phyloP scores from a whole-genome alignment of 306 rosid species.

The Malus fusca region DNA sequence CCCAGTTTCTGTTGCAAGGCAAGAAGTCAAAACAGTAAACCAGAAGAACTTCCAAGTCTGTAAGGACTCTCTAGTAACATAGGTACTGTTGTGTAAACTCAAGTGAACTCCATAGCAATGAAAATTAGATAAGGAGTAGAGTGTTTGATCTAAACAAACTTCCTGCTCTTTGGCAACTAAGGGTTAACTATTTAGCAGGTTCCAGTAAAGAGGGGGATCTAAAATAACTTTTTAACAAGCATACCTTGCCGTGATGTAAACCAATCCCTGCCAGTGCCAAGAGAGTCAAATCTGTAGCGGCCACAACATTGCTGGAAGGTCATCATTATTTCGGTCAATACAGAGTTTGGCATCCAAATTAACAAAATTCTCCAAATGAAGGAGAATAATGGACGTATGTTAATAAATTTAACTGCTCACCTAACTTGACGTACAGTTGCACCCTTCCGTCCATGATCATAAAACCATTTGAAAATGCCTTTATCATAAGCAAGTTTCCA shows the following conservation, averaged over 20 bases:
- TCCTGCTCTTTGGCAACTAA: background rate
- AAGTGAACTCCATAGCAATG: background rate
- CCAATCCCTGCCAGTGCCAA: constrained; percentile 94
- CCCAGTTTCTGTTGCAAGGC: constrained; percentile 68
- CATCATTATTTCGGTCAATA: constrained; percentile 26
- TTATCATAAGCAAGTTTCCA: constrained; percentile 94
- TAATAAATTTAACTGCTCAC: constrained; percentile 35
- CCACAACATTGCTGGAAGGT: constrained; percentile 85
- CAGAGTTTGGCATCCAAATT: constrained; percentile 2
- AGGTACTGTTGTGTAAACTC: background rate
- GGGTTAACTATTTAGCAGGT: background rate
- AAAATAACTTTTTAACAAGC: constrained; percentile 1
- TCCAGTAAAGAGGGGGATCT: background rate
- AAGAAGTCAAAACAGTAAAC: background rate
- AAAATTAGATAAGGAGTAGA: background rate
- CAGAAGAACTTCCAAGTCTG: background rate
- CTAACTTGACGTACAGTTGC: constrained; percentile 96
- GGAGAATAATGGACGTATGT: constrained; percentile 2
- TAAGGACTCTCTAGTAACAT: background rate
- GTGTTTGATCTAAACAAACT: background rate
- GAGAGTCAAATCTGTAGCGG: constrained; percentile 88
- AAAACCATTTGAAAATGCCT: constrained; percentile 91
- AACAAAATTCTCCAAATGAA: background rate
- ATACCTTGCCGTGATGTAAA: constrained; percentile 75
- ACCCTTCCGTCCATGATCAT: constrained; percentile 78